Evolutionary conservation across 169 alveolate species (phyloP).

Genomic region (Blepharisma undulans): DNA sequence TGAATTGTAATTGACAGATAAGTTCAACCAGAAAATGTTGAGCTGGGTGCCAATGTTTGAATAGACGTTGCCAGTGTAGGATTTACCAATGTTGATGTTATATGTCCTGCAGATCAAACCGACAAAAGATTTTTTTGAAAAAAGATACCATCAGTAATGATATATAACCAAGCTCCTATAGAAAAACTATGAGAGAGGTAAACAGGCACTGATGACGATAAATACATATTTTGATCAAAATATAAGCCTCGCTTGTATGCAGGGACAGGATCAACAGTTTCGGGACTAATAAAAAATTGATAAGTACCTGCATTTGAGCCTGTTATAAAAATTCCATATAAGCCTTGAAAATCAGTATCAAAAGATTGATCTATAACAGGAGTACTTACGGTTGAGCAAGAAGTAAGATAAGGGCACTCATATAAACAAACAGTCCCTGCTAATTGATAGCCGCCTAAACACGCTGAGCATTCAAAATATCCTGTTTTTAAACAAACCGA

Average conservation of each 20-base stretch:
- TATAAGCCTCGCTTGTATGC: background rate
- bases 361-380: background rate
- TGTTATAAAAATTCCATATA: background rate
- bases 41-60: background rate
- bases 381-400: background rate
- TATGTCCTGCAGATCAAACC: background rate
- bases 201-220: background rate
- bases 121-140: background rate
- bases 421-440: background rate
- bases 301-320: background rate
- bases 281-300: background rate
- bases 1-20: background rate
- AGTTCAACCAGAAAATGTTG: background rate
- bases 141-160: background rate
- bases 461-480: background rate
- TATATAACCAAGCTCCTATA: background rate
- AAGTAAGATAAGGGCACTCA: background rate
- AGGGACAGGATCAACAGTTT: conserved; percentile 13
- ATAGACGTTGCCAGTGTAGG: background rate
- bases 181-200: background rate
- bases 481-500: background rate
- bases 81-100: background rate
- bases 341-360: background rate
- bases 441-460: background rate
- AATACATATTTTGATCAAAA: background rate